Evolutionary conservation across 352 stramenopile species (phyloP).

Genomic region (Globisporangium irregulare): DNA sequence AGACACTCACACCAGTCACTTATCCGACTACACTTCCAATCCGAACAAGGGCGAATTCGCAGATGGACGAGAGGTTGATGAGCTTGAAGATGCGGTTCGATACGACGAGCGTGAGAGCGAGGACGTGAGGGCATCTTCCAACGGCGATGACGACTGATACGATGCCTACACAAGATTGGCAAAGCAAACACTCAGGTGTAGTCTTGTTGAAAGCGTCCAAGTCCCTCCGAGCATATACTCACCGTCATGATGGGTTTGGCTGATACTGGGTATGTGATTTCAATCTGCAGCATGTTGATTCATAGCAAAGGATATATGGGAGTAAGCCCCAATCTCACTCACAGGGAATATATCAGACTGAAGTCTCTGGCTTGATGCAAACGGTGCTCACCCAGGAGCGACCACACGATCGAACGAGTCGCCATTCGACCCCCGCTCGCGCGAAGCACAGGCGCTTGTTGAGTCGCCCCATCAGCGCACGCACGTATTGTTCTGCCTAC

Average conservation of each 20-base stretch:
- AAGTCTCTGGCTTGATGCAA: neutral
- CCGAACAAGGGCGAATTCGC: constrained; percentile 10
- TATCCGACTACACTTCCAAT: neutral
- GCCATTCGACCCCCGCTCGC: constrained; percentile 55
- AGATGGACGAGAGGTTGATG: neutral
- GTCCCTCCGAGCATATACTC: neutral
- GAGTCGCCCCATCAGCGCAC: constrained; percentile 50
- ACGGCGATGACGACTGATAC: constrained; percentile 8
- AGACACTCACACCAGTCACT: neutral
- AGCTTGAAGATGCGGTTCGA: neutral
- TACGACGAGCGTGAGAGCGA: neutral
- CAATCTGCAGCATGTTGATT: constrained; percentile 28
- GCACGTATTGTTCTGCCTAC: constrained; percentile 70
- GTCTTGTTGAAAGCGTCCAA: neutral
- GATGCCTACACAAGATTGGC: neutral
- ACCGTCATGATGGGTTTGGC: constrained; percentile 18
- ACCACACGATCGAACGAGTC: constrained; percentile 49
- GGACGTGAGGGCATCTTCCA: constrained; percentile 3
- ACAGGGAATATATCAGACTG: neutral
- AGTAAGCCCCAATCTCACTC: neutral
- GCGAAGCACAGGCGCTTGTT: constrained; percentile 64
- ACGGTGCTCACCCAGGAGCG: constrained; percentile 45
- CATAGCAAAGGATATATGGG: neutral
- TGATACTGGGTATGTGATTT: constrained; percentile 55
- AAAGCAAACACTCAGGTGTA: neutral